Conservation (phyloP, 2,329 filamentous ascomycete genomes). For the Pseudophaeomoniella oleicola region DNA sequence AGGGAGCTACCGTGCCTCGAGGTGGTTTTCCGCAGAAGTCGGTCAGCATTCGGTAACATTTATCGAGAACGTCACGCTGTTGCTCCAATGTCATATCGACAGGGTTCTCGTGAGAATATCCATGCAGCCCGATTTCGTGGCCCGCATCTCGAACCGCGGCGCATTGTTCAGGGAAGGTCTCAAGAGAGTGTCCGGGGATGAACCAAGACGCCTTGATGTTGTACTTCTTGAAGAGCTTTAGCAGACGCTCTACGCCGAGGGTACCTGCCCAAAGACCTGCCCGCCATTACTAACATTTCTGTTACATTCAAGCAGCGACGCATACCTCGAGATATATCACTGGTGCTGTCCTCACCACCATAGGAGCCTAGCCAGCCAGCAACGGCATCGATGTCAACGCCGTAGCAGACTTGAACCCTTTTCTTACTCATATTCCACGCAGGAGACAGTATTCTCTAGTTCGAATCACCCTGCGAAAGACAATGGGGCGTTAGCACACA, state of each 20-base stretch:
- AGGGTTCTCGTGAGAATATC: conserved; percentile 63
- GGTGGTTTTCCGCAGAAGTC: conserved; percentile 59
- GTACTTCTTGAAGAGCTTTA: conserved; percentile 60
- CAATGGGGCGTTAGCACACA: too few relatives aligned
- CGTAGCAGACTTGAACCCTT: conserved; percentile 44
- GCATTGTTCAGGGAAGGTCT: conserved; percentile 54
- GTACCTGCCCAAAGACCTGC: conserved; percentile 53
- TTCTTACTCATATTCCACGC: conserved; percentile 30
- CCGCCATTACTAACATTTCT: too few relatives aligned
- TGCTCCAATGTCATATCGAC: conserved; percentile 59
- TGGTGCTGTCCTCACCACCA: conserved; percentile 56
- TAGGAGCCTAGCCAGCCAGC: conserved; percentile 65
- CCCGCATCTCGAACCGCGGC: conserved; percentile 46
- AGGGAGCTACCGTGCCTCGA: conserved; percentile 57
- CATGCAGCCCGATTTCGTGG: conserved; percentile 54
- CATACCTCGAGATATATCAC: conserved; percentile 55
- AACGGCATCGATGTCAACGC: conserved; percentile 63
- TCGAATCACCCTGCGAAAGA: background rate
- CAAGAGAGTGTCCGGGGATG: conserved; percentile 48
- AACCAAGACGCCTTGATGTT: conserved; percentile 56
- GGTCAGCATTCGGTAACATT: conserved; percentile 58
- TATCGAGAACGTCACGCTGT: conserved; percentile 61
- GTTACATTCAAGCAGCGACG: conserved; percentile 1
- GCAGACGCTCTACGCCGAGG: conserved; percentile 47
- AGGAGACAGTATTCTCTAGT: background rate